Conservation (phyloP, 73 alveolate genomes). For the Urostyla sp. region DNA sequence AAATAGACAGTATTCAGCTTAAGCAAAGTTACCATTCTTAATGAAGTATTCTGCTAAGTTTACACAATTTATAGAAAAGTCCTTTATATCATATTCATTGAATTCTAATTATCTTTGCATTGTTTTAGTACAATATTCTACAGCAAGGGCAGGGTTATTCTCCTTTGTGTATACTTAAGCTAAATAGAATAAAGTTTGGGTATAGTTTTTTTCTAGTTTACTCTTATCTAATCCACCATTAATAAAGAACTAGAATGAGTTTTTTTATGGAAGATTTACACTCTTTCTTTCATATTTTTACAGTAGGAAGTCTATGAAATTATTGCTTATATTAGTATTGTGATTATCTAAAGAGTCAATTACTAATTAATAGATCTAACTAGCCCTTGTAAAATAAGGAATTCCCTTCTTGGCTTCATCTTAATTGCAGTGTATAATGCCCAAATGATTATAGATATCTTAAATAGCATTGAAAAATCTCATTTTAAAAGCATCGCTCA, state of each 20-base stretch:
- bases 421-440: conserved; percentile 90
- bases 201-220: conserved; percentile 91
- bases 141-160: conserved; percentile 93
- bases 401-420: conserved; percentile 94
- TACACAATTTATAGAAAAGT: conserved; percentile 93
- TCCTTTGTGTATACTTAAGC: conserved; percentile 97
- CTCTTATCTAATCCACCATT: conserved; percentile 93
- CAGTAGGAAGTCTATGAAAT: conserved; percentile 38
- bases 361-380: conserved; percentile 75
- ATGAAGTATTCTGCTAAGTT: conserved; percentile 94
- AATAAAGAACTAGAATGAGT: conserved; percentile 53
- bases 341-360: conserved; percentile 8
- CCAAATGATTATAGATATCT: conserved; percentile 93
- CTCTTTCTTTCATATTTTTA: conserved; percentile 16
- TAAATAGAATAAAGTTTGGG: conserved; percentile 93
- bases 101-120: conserved; percentile 93
- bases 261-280: background rate
- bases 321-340: conserved; percentile 23
- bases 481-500: conserved; percentile 76
- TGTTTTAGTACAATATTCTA: conserved; percentile 92
- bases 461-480: conserved; percentile 78
- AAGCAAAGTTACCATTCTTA: conserved; percentile 88
- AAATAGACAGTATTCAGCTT: conserved; percentile 92
- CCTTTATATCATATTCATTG: conserved; percentile 93
- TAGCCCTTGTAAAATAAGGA: conserved; percentile 91